These are phyloP conservation scores for Plenodomus biglobosus DNA, from an alignment of 2,329 filamentous ascomycete species.

Conservation along the genomic window DNA sequence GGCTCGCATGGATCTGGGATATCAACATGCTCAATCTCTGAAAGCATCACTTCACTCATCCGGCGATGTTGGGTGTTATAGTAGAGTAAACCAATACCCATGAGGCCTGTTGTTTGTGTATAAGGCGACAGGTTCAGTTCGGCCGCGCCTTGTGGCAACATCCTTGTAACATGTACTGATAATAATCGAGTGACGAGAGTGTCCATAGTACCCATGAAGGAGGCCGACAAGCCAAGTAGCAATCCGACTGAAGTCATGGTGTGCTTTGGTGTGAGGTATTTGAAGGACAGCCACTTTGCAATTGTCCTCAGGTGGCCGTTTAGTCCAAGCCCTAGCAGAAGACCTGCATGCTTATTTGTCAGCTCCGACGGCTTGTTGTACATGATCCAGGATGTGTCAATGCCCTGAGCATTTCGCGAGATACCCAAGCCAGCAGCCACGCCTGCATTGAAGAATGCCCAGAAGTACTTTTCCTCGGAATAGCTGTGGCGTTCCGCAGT, in stretches of 20 bases:
- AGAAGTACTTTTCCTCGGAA: constrained; percentile 94
- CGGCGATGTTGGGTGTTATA: constrained; percentile 93
- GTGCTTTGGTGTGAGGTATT: constrained; percentile 98
- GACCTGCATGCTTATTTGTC: constrained; percentile 94
- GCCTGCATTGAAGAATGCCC: constrained; percentile 98
- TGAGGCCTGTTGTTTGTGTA: constrained; percentile 92
- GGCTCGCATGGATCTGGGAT: constrained; percentile 68
- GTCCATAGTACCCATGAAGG: constrained; percentile 96
- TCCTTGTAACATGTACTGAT: constrained; percentile 92
- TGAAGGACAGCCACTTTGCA: constrained; percentile 98
- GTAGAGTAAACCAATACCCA: constrained; percentile 95
- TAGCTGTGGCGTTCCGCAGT: constrained; percentile 87
- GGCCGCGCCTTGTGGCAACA: constrained; percentile 88
- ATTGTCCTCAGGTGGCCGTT: constrained; percentile 93
- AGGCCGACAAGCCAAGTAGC: constrained; percentile 87
- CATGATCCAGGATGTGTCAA: constrained; percentile 97
- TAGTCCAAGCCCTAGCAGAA: constrained; percentile 84
- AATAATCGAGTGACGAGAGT: constrained; percentile 88
- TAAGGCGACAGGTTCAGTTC: constrained; percentile 91
- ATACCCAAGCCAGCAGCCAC: constrained; percentile 92
- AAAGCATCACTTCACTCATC: constrained; percentile 99
- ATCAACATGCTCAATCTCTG: constrained; percentile 88
- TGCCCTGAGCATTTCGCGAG: constrained; percentile 84
- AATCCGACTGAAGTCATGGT: constrained; percentile 98
- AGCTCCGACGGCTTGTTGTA: constrained; percentile 95